Evolutionary conservation across 2,329 filamentous ascomycete genomes (phyloP), one percentile per base, ranked within the genome.

Genomic region (Curvularia hawaiiensis): DNA sequence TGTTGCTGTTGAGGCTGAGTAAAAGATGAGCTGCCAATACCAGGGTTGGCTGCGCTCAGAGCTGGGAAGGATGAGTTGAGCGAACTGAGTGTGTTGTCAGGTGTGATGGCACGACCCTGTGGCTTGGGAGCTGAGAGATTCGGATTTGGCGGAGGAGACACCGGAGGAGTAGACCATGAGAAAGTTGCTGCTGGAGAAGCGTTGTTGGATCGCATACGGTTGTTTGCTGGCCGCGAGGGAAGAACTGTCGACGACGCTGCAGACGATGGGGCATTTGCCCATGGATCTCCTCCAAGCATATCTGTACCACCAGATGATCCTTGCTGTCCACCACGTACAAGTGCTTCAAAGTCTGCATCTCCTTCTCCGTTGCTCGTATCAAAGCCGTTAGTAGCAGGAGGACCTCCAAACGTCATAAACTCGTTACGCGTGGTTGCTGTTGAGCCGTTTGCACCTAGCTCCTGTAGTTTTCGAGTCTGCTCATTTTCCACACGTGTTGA

Each of bases 381-480:
- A 30, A 79, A 63, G 26, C 87, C 87, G 4, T 85, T 88, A n/a
- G 87, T 77, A 31, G 83, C 60, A 26, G 60, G 58, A 18, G 70
- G 64, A 6, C 68, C 84, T n/a, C 86, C 86, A 69, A 91, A 90
- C 2, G 85, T 86, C 77, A 91, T 83, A 63, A 90, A 89, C 66
- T 91, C 88, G 45, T 89, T 87, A 64, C 78, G 85, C 4, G 82
- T 78, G 3, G 79, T 80, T 11, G 79, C 75, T n/a, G 76, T 79
- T 71, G 82, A 83, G 28, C 83, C 80, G 9, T 79, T 83, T 1
- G 88, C 86, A 0, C 87, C 86, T 8, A 98, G 83, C 68, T 97
- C 94, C 71, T 93, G 90, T 3, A 99, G 80, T 71, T 97, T 98
- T 69, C 87, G 88, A 7, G 85, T 90, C 69, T 98, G 95, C 72